Evolutionary conservation across 2,329 filamentous ascomycete genomes (phyloP).

Genomic region (Aspergillus felis): DNA sequence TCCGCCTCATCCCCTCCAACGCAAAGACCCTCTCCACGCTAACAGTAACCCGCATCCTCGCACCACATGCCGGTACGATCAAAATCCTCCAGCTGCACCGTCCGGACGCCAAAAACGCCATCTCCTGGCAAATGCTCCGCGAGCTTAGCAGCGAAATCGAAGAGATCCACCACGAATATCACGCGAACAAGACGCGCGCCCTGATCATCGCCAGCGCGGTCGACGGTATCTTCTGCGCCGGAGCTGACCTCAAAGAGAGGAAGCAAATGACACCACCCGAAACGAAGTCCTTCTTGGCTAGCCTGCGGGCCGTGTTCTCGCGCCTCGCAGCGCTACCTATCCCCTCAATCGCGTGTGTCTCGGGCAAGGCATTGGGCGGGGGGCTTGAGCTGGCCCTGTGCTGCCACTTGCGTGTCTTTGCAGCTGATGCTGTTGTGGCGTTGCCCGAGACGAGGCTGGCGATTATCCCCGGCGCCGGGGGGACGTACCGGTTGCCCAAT

Average conservation of each 20-base stretch:
- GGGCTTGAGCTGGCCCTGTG: constrained; percentile 16
- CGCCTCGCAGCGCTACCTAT: constrained; percentile 1
- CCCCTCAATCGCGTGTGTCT: constrained; percentile 6
- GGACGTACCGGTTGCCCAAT: constrained; percentile 79
- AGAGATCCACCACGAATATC: not conserved
- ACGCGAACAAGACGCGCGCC: not conserved
- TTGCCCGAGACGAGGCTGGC: constrained; percentile 89
- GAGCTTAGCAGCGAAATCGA: not conserved
- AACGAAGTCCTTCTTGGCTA: not conserved
- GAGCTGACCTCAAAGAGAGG: constrained; percentile 6
- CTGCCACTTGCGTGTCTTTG: constrained; percentile 55
- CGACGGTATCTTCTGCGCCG: constrained; percentile 4
- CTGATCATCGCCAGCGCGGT: constrained; percentile 5
- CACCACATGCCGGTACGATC: not conserved
- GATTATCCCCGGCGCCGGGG: constrained; percentile 92
- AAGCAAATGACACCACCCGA: not conserved
- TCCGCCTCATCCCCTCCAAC: not conserved
- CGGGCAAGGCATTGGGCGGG: constrained; percentile 19
- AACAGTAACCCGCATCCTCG: not conserved
- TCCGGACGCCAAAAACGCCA: not conserved
- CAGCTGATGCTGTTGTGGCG: constrained; percentile 71
- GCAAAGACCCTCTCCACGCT: not conserved
- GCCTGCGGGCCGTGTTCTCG: constrained; percentile 1
- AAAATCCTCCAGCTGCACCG: not conserved
- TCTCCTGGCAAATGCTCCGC: not conserved